Base-by-base conservation (phyloP, 345 rosid species). In the Syzygium jambos region DNA sequence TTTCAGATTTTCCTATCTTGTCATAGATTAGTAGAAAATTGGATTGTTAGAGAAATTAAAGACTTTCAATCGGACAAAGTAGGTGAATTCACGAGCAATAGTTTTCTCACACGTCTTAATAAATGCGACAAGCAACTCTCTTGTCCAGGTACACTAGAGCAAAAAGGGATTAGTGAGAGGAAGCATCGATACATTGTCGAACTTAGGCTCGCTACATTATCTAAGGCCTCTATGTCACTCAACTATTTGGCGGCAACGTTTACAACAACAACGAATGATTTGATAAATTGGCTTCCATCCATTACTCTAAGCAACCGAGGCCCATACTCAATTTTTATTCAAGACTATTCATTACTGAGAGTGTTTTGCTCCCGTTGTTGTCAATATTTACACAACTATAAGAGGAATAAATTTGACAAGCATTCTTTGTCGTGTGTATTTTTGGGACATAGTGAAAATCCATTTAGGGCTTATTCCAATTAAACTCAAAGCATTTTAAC, bases 401-500 rank as follows among this genome's bases (percentile, higher is more conserved):
- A 61, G 9, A 61, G 5, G 34, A 12, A 61, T 34, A 61, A 59
- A 61, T n/a, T 61, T 12, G 68, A n/a, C 68, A 12, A 57, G 11
- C 11, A 7, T 13, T 57, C 3, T 57, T 4, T 57, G 15, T 23
- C 3, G 0, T 25, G 15, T 57, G 7, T 23, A 25, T 10, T 25
- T 25, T 57, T 0, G 0, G 0, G 0, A 10, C 23, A 25, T 4
- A 11, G 14, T 23, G 3, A 51, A 38, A 38, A 38, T 4, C 41
- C 41, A 38, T 38, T 38, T 38, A 2, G 41, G 41, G 41, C 41
- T 38, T 38, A 38, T 38, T 38, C 41, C 3, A 38, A 38, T 38
- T 38, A 38, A 38, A 38, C 41, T 38, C 41, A 38, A 38, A 38
- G 41, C 41, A 38, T 38, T 38, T 2, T 38, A 38, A 38, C 41